Conservation (phyloP, 495 filamentous ascomycete species). For the Cladorrhinum samala region DNA sequence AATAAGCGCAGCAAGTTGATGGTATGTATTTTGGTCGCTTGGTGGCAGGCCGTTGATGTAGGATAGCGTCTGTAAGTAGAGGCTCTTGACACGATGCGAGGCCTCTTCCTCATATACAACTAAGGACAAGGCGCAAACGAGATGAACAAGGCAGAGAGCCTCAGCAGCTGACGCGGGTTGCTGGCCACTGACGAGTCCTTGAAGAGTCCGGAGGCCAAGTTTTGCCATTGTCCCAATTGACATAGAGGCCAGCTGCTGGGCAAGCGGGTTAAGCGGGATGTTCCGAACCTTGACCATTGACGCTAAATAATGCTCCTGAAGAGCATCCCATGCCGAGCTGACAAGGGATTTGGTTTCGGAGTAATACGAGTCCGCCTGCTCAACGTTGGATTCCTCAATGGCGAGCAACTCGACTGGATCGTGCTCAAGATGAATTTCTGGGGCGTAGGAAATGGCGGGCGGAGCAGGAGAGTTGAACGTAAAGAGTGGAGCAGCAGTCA, state of each 20-base stretch:
- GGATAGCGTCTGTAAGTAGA: conserved; percentile 37
- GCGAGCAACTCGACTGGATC: conserved; percentile 6
- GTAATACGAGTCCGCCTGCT: conserved; percentile 16
- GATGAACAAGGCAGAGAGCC: conserved; percentile 38
- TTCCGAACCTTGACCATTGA: conserved; percentile 33
- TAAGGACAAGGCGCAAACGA: conserved; percentile 42
- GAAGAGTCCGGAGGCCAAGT: conserved; percentile 32
- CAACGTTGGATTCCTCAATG: conserved; percentile 10
- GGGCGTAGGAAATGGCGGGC: conserved; percentile 20
- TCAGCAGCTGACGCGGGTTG: conserved; percentile 29
- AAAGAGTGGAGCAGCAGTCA: conserved; percentile 24
- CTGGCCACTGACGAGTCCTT: conserved; percentile 25
- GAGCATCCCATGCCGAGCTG: conserved; percentile 33
- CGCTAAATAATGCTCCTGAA: conserved; percentile 36
- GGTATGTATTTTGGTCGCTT: conserved; percentile 25
- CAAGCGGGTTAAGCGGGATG: conserved; percentile 32
- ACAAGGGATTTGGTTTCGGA: conserved; percentile 37
- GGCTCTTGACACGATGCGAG: conserved; percentile 14
- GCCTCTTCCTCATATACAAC: conserved; percentile 32
- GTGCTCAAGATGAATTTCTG: conserved; percentile 31
- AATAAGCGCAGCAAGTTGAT: conserved; percentile 28
- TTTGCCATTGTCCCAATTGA: conserved; percentile 31
- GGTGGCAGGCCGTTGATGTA: conserved; percentile 28
- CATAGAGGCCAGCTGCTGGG: conserved; percentile 30
- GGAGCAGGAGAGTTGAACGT: conserved; percentile 22